Base-by-base conservation (phyloP, 2,329 filamentous ascomycete species). In the Fusarium paranaense region DNA sequence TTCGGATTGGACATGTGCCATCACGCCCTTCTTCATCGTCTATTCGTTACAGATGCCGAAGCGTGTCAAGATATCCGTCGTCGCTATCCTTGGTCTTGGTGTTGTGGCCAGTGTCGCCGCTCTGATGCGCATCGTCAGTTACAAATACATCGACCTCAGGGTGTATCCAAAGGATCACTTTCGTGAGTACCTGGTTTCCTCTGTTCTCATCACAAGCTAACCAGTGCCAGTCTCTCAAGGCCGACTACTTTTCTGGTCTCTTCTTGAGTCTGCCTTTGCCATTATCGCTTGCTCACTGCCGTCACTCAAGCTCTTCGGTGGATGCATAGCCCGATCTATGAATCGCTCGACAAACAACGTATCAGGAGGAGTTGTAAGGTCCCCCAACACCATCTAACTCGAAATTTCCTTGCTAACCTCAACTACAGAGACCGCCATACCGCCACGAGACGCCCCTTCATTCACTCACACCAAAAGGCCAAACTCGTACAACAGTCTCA, bases 1-100 rank as follows among this genome's bases (percentile, higher is more conserved):
- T 1, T 70, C 76, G 0, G 80, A 81, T 40, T 81, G 80, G 79
- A 67, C 73, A 1, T 80, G 76, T 30, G 79, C 78, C 13, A 77
- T 75, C 7, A 76, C 75, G 3, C 80, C 80, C 0, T 79, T 80
- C 62, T 81, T 81, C 59, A 76, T 81, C 5, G 58, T 82, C 1
- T 58, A 66, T 18, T 68, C 69, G 0, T 20, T 81, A 1, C 78
- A 80, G 47, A 80, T 81, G 76, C 67, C 74, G 0, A 69, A 60
- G 5, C 64, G 76, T 0, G 69, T 69, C 25, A 81, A 81, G 57
- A 56, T 74, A 1, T 66, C 69, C 1, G 71, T 74, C 3, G 63
- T 72, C 2, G 63, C 47, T 1, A 57, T 75, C 2, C 38, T 75
- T 1, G 66, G 71, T 1, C 42, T 74, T 18, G 72, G 71, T 18